Base-by-base conservation (phyloP, 768 basidiomycete species). In the Pulveroboletus sp. region DNA sequence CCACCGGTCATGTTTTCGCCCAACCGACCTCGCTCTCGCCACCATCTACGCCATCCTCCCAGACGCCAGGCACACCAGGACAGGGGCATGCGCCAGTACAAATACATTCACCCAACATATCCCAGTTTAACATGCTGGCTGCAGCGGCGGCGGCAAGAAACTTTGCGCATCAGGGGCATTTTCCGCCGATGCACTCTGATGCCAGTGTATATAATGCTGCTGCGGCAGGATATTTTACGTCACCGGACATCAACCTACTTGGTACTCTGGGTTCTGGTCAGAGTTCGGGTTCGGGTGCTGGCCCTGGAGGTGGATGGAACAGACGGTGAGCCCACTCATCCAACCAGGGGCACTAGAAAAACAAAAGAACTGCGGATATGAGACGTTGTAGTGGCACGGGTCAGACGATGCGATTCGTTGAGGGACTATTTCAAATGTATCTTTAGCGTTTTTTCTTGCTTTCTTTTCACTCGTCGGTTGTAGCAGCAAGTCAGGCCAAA, bases 111-210 rank as follows among this genome's bases (percentile, higher is more conserved):
- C 35, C 63, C 5, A 59, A 10, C 8, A 56, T 56, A 21, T 54
- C 66, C 3, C 67, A 68, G 41, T 55, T 69, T 28, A 59, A 64
- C 6, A 58, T 67, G 65, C 54, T 60, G 21, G 64, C 59, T 0
- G 61, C 61, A 0, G 56, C 62, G 0, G 62, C 62, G 1, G 63
- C 62, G 1, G 62, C 62, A 7, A 39, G 61, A 21, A 65, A 59
- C 15, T 63, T 55, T 46, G 55, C 39, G n/a, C 59, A 58, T 32
- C 58, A 65, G 17, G 51, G 44, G 0, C 55, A 58, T 10, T 69
- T 59, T 38, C 61, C 60, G 39, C 47, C 50, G 13, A 55, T 63
- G 55, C 54, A 58, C 7, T 46, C 62, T 2, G 60, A 57, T 5
- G 43, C 46, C 1, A 35, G 38, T 17, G 33, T 51, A 31, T 15